These are phyloP conservation scores for Cucurbita argyrosperma DNA, from an alignment of 306 rosid genomes.

Conservation along the genomic window DNA sequence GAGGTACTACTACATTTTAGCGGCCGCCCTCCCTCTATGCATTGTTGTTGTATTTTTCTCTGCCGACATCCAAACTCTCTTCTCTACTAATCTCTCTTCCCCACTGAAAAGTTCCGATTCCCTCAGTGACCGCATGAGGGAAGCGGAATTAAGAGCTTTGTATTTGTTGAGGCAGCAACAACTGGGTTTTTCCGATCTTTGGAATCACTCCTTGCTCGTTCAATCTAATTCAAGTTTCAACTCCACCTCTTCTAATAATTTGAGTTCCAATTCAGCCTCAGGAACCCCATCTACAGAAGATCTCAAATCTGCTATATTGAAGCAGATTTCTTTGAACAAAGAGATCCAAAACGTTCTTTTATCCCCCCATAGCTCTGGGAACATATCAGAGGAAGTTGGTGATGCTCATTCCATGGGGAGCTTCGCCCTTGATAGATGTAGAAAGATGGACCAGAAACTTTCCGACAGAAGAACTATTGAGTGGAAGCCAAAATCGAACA, in stretches of 20 bases:
- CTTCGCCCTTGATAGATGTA: constrained; percentile 34
- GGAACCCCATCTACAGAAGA: constrained; percentile 14
- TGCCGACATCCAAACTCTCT: constrained; percentile 29
- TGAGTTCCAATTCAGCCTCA: constrained; percentile 11
- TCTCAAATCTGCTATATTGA: constrained; percentile 38
- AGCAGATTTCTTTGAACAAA: constrained; percentile 54
- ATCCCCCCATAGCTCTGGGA: constrained; percentile 39
- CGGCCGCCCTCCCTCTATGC: constrained; percentile 26
- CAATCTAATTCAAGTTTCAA: constrained; percentile 15
- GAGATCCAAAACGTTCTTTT: constrained; percentile 61
- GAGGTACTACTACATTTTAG: constrained; percentile 25
- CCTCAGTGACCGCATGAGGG: constrained; percentile 39
- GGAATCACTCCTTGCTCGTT: constrained; percentile 27
- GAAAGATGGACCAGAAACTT: constrained; percentile 49
- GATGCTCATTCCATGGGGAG: constrained; percentile 24
- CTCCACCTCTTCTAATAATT: constrained; percentile 6
- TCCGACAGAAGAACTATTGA: constrained; percentile 48
- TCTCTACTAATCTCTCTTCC: constrained; percentile 24
- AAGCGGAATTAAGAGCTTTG: constrained; percentile 74
- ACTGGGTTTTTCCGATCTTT: constrained; percentile 30
- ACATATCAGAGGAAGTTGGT: constrained; percentile 9
- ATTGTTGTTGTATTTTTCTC: constrained; percentile 29
- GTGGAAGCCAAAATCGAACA: constrained; percentile 63
- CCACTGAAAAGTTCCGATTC: constrained; percentile 15
- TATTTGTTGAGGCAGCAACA: constrained; percentile 56